Evolutionary conservation across 2,329 filamentous ascomycete genomes (phyloP).

Genomic region (Claviceps sp.): DNA sequence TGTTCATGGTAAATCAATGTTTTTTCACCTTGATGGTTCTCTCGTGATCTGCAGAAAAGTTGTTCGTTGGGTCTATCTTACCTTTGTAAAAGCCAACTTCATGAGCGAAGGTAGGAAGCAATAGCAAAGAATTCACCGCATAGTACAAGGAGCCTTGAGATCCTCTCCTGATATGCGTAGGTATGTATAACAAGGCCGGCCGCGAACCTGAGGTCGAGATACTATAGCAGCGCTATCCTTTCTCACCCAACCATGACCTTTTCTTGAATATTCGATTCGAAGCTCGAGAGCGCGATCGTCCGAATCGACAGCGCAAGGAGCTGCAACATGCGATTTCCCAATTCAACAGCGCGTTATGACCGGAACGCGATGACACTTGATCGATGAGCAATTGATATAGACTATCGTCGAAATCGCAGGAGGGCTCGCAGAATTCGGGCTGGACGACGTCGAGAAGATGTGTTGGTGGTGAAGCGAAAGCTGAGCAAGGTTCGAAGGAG

Average conservation of each 20-base stretch:
- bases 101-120: background rate
- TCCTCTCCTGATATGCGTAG: background rate
- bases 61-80: background rate
- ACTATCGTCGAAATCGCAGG: background rate
- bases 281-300: background rate
- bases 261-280: background rate
- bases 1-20: no score
- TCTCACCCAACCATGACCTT: background rate
- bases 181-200: constrained; percentile 3
- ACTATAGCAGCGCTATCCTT: background rate
- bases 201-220: background rate
- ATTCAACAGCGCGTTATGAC: background rate
- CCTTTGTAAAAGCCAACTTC: background rate
- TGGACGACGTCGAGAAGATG: background rate
- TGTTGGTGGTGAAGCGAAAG: no score
- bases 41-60: no score
- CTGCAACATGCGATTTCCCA: background rate
- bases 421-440: background rate
- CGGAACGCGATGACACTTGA: background rate
- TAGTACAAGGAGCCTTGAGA: background rate
- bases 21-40: no score
- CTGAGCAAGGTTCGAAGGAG: background rate
- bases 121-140: background rate
- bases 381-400: background rate
- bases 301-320: background rate